Evolutionary conservation across 2,329 filamentous ascomycete genomes (phyloP), one percentile per base, ranked within the genome.

Genomic region (Sporothrix sp.): DNA sequence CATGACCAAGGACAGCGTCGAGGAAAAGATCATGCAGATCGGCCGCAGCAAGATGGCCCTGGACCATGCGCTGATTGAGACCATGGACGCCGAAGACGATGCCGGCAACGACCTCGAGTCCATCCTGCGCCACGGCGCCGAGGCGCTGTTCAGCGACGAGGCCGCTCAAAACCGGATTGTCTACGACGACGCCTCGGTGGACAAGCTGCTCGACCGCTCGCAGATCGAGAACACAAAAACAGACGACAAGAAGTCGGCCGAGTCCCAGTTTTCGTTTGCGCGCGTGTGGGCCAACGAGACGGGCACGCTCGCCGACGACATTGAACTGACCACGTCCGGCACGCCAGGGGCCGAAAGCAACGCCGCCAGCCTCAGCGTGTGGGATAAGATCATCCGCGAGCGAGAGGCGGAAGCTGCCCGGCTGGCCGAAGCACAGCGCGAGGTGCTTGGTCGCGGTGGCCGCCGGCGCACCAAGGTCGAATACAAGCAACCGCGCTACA

Each of bases 21-120:
- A 98, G 64, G 93, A 98, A 67, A 90, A 91, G 62, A 97, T 98
- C 50, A 85, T 97, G 72, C 87, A 96, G 64, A 88, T 95, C 58
- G 93, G 93, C 6, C 85, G 88, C 59, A 94, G 87, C 67, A 98
- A 98, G 69, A 88, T 98, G 81, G 88, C 88, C 0, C 76, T 98
- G 0, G 93, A 98, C 60, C 90, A 97, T 65, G 86, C 93, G 1
- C 76, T 98, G 18, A 96, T 98, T 53, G 90, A 97, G 63, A 84
- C 81, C 48, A 88, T 98, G 79, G 87, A 90, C 52, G 79, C 81
- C 2, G 83, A 90, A n/a, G 85, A 93, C 40, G 79, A 91, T 33
- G 81, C 79, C 8, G 81, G 82, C 7, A 75, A 85, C 53, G 89
- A 97, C 61, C 69, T 97, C 4, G 89, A 95, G 59, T 87, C 86